Evolutionary conservation across 2,329 filamentous ascomycete genomes (phyloP), one percentile per base, ranked within the genome.

Genomic region (Penicillium polonicum): DNA sequence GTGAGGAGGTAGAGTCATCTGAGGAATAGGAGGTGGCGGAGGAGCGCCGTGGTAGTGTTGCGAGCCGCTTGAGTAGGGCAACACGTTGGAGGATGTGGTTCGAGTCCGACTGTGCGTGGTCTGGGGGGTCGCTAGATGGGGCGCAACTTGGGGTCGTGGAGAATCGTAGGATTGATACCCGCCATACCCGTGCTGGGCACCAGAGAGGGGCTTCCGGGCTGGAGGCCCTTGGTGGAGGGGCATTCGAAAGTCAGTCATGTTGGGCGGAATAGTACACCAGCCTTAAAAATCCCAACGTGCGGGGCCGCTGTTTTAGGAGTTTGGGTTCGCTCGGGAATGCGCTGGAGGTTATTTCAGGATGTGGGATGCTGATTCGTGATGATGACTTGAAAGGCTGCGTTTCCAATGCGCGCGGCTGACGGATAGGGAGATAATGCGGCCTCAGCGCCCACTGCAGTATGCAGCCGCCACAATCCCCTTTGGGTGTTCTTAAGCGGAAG

Each of bases 201-300:
- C 59, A 23, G 65, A 52, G 36, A 72, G 56, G 13, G 71, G 71
- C 59, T 73, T 73, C 44, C 71, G 68, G 49, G 63, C 21, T 48
- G 71, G 71, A 41, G 69, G 63, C 33, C 66, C 64, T 60, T 74
- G 70, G 56, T 74, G 72, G 36, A 70, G 66, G 50, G 71, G 71
- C 52, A 74, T 58, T 58, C 73, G 72, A 63, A 74, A 74, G 55
- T 75, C 73, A 51, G 72, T 72, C 68, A 73, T 74, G 55, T 63
- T 74, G 62, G 64, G 65, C 61, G 65, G 54, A 62, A 58, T 48
- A 31, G 67, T 52, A 68, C 62, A 58, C 63, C 62, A 55, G 68
- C 68, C 70, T 73, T 71, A 52, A 60, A 65, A 65, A 49, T 51
- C 21, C 48, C 41, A 41, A 49, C 41, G 36, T 53, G 52, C 29